A percentile compares a stretch with the other conserved stretches of the same genome.
These are phyloP conservation scores for Amylostereum chailletii DNA, from an alignment of 1,284 basidiomycete species.

Conservation along the genomic window DNA sequence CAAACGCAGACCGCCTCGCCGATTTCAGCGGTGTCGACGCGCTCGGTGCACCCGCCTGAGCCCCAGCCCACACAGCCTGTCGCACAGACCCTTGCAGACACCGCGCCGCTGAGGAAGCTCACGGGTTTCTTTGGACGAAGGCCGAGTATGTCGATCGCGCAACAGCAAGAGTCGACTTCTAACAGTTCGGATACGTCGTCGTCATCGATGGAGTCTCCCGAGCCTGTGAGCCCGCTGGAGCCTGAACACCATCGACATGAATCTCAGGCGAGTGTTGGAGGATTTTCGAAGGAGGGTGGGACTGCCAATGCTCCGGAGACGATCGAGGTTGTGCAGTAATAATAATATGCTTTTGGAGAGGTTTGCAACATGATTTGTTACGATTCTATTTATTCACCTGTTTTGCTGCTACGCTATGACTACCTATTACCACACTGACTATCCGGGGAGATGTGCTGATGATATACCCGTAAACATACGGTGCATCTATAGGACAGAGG, in stretches of 20 bases:
- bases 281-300: too few relatives aligned
- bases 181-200: slow-evolving; percentile 30
- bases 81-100: slow-evolving; percentile 10
- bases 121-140: slow-evolving; percentile 60
- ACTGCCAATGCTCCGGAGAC: too few relatives aligned
- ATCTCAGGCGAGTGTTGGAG: too few relatives aligned
- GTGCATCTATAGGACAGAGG: too few relatives aligned
- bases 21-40: slow-evolving; percentile 9
- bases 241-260: neutral
- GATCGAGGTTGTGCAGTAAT: too few relatives aligned
- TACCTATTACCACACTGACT: too few relatives aligned
- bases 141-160: slow-evolving; percentile 18
- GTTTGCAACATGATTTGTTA: too few relatives aligned
- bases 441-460: too few relatives aligned
- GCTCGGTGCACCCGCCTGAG: slow-evolving; percentile 18
- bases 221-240: neutral
- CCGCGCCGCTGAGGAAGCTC: slow-evolving; percentile 43
- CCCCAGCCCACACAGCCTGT: slow-evolving; percentile 23
- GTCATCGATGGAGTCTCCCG: neutral
- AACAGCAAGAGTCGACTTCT: slow-evolving; percentile 22
- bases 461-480: too few relatives aligned
- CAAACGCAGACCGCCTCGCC: slow-evolving; percentile 13
- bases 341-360: too few relatives aligned
- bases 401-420: too few relatives aligned
- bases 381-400: too few relatives aligned